Conservation (phyloP, 2,329 filamentous ascomycete genomes). For the Sarocladium strictum region DNA sequence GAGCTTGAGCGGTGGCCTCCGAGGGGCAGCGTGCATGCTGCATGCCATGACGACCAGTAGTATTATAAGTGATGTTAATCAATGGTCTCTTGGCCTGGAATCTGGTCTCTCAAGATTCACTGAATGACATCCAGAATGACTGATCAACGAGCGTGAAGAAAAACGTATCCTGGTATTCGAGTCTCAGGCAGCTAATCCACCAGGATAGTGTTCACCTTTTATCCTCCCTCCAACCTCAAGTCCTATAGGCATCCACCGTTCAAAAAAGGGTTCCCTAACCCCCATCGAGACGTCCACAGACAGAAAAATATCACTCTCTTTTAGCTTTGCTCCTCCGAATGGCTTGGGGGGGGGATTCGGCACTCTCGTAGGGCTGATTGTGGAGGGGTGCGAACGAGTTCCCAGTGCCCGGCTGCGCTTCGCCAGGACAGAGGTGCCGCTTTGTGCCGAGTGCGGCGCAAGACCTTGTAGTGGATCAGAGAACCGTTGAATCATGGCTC, state of each 20-base stretch:
- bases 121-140: too few species aligned
- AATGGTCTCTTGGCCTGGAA: too few species aligned
- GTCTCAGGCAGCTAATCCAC: background rate
- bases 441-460: constrained; percentile 4
- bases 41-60: background rate
- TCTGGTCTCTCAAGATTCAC: too few species aligned
- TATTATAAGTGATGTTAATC: background rate
- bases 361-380: background rate
- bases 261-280: background rate
- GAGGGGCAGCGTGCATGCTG: background rate
- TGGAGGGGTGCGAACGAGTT: too few species aligned
- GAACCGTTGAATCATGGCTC: too few species aligned
- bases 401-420: too few species aligned
- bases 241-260: constrained; percentile 5
- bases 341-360: background rate
- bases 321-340: background rate
- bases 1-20: background rate
- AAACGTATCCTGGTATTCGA: background rate
- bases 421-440: background rate
- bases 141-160: background rate
- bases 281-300: background rate
- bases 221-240: background rate
- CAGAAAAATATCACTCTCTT: background rate
- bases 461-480: background rate
- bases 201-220: background rate